Evolutionary conservation across 257 asterid species (phyloP).

Genomic region (Solanum chiquidenum): DNA sequence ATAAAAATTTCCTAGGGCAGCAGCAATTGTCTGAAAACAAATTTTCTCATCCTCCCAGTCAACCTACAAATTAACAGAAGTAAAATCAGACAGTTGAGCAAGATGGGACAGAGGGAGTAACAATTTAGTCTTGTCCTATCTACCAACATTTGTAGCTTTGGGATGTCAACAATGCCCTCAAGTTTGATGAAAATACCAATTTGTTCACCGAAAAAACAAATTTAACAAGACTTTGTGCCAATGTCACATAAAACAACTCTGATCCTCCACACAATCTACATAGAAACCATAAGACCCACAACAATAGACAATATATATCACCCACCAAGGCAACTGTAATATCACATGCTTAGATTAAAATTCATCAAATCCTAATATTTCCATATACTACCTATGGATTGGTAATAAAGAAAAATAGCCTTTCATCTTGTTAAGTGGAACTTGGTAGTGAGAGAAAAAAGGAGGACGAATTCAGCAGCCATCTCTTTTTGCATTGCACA

Average conservation of each 20-base stretch:
- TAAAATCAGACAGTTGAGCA: background rate
- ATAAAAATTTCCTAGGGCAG: constrained; percentile 82
- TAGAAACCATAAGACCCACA: background rate
- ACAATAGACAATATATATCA: background rate
- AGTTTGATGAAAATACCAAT: background rate
- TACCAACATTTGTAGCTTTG: background rate
- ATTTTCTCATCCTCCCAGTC: constrained; percentile 80
- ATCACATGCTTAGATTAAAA: background rate
- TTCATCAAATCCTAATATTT: background rate
- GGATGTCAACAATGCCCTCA: background rate
- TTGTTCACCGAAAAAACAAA: background rate
- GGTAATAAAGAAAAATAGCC: background rate
- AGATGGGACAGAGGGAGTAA: background rate
- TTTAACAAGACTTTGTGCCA: background rate
- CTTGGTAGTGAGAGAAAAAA: background rate
- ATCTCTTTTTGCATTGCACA: background rate
- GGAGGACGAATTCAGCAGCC: background rate
- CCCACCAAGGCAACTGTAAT: background rate
- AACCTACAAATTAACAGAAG: constrained; percentile 38
- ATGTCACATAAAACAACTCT: background rate
- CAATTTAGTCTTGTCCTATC: background rate
- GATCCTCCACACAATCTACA: background rate
- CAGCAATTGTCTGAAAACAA: constrained; percentile 91
- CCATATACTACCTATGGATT: background rate
- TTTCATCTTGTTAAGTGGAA: background rate